Evolutionary conservation across 345 rosid species (phyloP).

Genomic region (Garcia nutans): DNA sequence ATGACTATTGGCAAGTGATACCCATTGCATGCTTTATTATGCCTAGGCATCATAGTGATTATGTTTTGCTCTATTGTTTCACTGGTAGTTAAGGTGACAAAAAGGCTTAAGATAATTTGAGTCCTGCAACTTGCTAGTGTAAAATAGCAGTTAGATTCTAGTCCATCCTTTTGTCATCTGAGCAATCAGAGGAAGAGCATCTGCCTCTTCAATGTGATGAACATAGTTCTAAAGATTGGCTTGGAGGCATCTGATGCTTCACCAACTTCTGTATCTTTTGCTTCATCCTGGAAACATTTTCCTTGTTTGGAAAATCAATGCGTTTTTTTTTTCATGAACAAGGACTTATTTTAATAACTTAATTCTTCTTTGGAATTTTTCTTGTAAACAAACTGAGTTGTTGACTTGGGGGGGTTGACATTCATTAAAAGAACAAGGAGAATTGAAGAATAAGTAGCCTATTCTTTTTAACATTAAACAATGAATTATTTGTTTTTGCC

Average conservation of each 20-base stretch:
- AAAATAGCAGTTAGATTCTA: neutral
- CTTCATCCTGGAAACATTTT: neutral
- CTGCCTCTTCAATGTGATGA: neutral
- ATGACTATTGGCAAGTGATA: neutral
- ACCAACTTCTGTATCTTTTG: neutral
- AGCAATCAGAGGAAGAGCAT: neutral
- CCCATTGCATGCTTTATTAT: neutral
- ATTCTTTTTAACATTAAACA: no score
- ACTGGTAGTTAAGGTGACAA: neutral
- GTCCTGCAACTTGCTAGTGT: neutral
- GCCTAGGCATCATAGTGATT: neutral
- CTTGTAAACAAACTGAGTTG: no score
- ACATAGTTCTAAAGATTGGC: neutral
- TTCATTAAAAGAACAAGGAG: no score
- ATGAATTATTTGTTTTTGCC: no score
- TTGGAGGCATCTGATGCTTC: neutral
- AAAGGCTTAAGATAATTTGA: neutral
- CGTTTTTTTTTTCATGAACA: neutral
- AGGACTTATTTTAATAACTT: neutral
- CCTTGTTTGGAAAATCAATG: neutral
- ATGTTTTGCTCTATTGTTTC: neutral
- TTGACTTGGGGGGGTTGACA: no score
- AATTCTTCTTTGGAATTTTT: no score
- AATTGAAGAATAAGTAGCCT: no score
- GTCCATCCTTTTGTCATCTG: neutral